Conservation (phyloP, 495 filamentous ascomycete species). For the Aspergillus baeticus region DNA sequence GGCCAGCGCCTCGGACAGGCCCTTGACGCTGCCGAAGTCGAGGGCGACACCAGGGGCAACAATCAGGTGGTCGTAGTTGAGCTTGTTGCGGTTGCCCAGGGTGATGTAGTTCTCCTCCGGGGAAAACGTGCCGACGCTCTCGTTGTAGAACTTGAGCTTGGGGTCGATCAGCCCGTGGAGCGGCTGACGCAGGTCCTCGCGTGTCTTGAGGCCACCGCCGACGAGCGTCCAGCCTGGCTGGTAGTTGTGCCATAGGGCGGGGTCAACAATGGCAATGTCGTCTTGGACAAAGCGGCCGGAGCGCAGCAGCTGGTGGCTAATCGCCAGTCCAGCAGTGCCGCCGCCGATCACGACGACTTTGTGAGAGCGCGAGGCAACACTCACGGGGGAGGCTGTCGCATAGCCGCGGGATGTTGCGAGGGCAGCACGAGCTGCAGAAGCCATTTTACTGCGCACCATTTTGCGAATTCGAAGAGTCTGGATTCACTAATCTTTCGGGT, state of each 20-base stretch:
- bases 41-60: constrained; percentile 62
- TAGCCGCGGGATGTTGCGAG: constrained; percentile 21
- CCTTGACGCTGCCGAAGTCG: constrained; percentile 55
- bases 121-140: constrained; percentile 49
- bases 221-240: constrained; percentile 73
- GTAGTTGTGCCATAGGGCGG: constrained; percentile 64
- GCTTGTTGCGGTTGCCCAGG: constrained; percentile 54
- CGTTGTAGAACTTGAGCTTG: constrained; percentile 62
- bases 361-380: constrained; percentile 43
- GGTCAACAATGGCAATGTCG: constrained; percentile 68
- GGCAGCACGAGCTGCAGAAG: constrained; percentile 12
- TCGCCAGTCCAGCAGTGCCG: constrained; percentile 59
- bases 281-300: constrained; percentile 53
- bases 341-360: constrained; percentile 64
- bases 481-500: not conserved
- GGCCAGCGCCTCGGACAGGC: constrained; percentile 58
- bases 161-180: constrained; percentile 53
- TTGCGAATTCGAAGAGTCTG: not conserved
- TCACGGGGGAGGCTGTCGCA: constrained; percentile 43
- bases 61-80: constrained; percentile 64
- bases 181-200: constrained; percentile 52
- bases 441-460: constrained; percentile 14
- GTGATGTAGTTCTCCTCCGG: constrained; percentile 60
- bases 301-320: constrained; percentile 62
- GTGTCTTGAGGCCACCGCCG: constrained; percentile 60